Evolutionary conservation across 1,139 yeast species (phyloP), one percentile per base, ranked within the genome.

Genomic region (Yamadazyma trypodendri): DNA sequence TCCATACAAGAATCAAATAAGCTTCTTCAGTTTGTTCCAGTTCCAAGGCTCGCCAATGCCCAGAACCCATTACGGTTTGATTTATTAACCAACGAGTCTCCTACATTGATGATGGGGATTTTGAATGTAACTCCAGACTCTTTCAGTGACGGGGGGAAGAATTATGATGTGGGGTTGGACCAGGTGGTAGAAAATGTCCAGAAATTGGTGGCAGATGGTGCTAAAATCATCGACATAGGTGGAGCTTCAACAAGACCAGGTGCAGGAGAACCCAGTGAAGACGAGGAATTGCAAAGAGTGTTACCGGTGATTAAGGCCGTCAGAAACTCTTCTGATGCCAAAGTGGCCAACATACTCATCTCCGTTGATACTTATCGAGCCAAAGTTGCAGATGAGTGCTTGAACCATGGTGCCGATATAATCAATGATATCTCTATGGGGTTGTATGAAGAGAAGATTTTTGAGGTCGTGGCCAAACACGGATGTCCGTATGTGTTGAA

Each of bases 221-320:
- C 79, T 9, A 70, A 71, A 21, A 85, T 94, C 28, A 69, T 92
- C 24, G 98, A 90, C 55, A 75, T 92, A 41, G 98, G 97, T 6
- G 97, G 97, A 1, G 88, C 88, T 42, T 86, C 96, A 0, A 90
- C 97, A 0, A 72, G 94, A 38, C 97, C 97, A 0, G 86, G 88
- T 2, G 77, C 94, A 2, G 52, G 51, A 1, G 86, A 77, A 39
- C 83, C 84, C 0, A 53, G 75, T 2, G 69, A 64, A 16, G 72
- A 68, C 32, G 89, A 81, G 46, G 94, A 84, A 53, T 48, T 84
- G 24, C 49, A 50, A 1, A 65, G 97, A 30, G 84, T 89, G 1
- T 56, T 87, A 2, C 94, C 95, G 0, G 75, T 85, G 0, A 72
- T 92, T 8, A 58, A 72, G 45, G 79, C 79, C 0, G 73, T 92